Evolutionary conservation across 1,139 yeast species (phyloP), one percentile per base, ranked within the genome.

Genomic region (Scheffersomyces cryptocercus): DNA sequence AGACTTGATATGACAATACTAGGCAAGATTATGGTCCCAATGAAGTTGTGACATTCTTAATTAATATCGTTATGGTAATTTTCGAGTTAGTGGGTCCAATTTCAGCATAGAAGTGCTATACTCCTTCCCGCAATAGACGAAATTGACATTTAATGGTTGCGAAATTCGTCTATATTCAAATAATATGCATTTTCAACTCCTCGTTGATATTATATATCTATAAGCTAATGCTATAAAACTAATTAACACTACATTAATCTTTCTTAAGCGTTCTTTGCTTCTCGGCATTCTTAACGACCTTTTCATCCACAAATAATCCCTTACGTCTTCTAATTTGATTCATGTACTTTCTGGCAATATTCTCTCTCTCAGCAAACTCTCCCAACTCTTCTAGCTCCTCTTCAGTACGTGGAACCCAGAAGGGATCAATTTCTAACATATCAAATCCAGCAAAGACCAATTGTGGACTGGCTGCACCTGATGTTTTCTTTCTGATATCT

Each of bases 361-460:
- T 93, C 56, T 90, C 98, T 56, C 88, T 79, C 56, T 95, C 99
- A 0, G 97, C 97, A 53, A 81, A 79, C 52, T 89, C 97, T 28
- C 99, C 99, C 39, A 88, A 71, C 47, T 90, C 96, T 61, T 93
- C 99, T 39, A 93, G 68, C 61, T 95, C 99, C 62, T 90, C 98
- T 56, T 88, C 97, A 0, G 99, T 95, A 5, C 93, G 88, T n/a
- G 99, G 99, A 10, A 93, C 96, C 99, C 99, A 95, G 74, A 86
- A 95, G 34, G 99, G 99, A 69, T 95, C 98, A 52, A 87, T 81
- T 49, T 89, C 96, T 41, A 91, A 78, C 50, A 84, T 71, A 56
- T 90, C 95, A 62, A 79, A 95, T 1, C 99, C 99, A 37, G 86
- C 80, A 59, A 93, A 93, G 5, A 91, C 88, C 46, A 95, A 74